Base-by-base conservation (phyloP, 1,284 basidiomycete genomes). In the Trichosporon coremiiforme region DNA sequence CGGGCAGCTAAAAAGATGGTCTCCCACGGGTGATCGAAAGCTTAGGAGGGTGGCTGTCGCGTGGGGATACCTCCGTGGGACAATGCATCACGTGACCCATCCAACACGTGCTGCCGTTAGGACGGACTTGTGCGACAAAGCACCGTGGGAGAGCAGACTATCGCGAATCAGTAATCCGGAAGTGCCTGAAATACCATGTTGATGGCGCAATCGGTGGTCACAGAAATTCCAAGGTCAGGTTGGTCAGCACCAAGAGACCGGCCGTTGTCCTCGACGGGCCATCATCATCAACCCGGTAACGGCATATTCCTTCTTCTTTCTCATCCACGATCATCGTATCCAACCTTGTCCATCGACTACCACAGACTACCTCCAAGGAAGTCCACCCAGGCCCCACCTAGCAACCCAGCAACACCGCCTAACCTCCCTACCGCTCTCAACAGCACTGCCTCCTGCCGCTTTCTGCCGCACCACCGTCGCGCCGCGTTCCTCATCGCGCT, bases 261-360 rank as follows among this genome's bases (percentile, higher is more conserved):
- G 57, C n/a, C 13, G 57, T 62, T 29, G 57, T 62, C 31, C 29
- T 25, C 57, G 57, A 33, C 57, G 29, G 31, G 57, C 57, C 57
- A 53, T 53, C 20, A 53, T 53, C 50, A 53, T 53, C 50, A 17
- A 53, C 57, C 15, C 17, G 29, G 31, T 62, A 35, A 62, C 57
- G 57, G 57, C 57, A 62, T 62, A 62, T 35, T 35, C 57, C 57
- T 62, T 62, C 57, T 62, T 62, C 57, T 62, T 33, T 62, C 57
- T 62, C 57, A 33, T 33, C 31, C 57, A 62, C 57, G 57, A 62
- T 33, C 57, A 62, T 62, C 57, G 15, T 62, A 13, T 62, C 15
- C 31, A 62, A 62, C 57, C 57, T 62, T 62, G 57, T 62, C 31
- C 31, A 33, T 33, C 31, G 13, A 13, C 57, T 53, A 53, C 29